Conservation (phyloP, 169 alveolate genomes). For the Cryptosporidium xiaoi region DNA sequence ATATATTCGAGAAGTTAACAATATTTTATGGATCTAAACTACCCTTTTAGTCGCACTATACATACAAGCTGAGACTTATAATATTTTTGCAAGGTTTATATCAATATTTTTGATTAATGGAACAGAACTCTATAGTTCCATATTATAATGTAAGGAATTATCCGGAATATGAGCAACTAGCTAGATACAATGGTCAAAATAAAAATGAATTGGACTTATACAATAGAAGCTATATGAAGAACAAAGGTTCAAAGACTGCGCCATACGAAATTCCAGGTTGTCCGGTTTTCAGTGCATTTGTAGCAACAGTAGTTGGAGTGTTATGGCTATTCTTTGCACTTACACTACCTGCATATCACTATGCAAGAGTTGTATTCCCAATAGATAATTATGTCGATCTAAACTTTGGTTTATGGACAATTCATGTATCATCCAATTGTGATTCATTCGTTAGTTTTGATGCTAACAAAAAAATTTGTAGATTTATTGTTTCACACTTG, state of each 20-base stretch:
- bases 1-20: too few relatives aligned
- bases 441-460: slow-evolving; percentile 61
- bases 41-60: too few relatives aligned
- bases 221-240: slow-evolving; percentile 15
- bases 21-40: too few relatives aligned
- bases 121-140: slow-evolving; percentile 63
- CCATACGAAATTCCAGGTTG: slow-evolving; percentile 74
- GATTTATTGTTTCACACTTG: slow-evolving; percentile 52
- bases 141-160: slow-evolving; percentile 39
- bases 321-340: slow-evolving; percentile 67
- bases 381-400: slow-evolving; percentile 65
- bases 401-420: slow-evolving; percentile 70
- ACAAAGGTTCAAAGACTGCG: slow-evolving; percentile 20
- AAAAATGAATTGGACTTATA: slow-evolving; percentile 1
- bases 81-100: too few relatives aligned
- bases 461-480: slow-evolving; percentile 37
- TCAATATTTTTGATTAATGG: slow-evolving; percentile 27
- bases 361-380: slow-evolving; percentile 71
- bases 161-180: slow-evolving; percentile 47
- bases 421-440: slow-evolving; percentile 63
- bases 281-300: slow-evolving; percentile 63
- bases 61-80: too few relatives aligned
- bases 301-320: slow-evolving; percentile 66
- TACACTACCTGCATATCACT: slow-evolving; percentile 72
- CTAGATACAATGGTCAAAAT: slow-evolving; percentile 1